These are phyloP conservation scores for Pseudocercospora macadamiae DNA, from an alignment of 2,329 filamentous ascomycete species.

Conservation along the genomic window DNA sequence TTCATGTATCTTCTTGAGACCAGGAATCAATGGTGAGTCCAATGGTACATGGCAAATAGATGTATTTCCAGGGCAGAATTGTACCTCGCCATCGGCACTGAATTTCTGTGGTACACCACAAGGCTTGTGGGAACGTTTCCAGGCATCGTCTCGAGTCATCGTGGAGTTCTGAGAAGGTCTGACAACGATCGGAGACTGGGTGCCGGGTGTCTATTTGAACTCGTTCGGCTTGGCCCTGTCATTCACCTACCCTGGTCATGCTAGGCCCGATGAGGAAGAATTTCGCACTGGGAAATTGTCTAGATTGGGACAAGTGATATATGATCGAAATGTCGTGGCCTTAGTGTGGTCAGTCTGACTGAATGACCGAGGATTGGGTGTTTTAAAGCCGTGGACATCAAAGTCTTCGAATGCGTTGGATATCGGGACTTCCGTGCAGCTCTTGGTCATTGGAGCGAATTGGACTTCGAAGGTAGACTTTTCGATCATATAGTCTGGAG, in stretches of 20 bases:
- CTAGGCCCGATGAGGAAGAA: not conserved
- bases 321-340: not conserved
- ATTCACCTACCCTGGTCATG: not conserved
- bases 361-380: not conserved
- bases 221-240: not conserved
- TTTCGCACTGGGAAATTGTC: not conserved
- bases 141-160: not conserved
- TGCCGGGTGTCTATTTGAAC: not conserved
- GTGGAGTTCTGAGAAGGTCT: not conserved
- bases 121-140: too few species aligned
- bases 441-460: not conserved
- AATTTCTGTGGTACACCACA: not conserved
- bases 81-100: not conserved
- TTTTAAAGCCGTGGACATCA: not conserved
- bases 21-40: not conserved
- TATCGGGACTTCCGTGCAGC: not conserved
- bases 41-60: not conserved
- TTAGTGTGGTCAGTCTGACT: not conserved
- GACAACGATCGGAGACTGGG: not conserved
- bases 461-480: not conserved
- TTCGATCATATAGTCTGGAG: not conserved
- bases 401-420: too few species aligned
- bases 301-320: not conserved
- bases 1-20: not conserved
- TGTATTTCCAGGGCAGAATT: slow-evolving; percentile 6